phyloP scores from a whole-genome alignment of 805 yeast species.

The Candida hungchunana region DNA sequence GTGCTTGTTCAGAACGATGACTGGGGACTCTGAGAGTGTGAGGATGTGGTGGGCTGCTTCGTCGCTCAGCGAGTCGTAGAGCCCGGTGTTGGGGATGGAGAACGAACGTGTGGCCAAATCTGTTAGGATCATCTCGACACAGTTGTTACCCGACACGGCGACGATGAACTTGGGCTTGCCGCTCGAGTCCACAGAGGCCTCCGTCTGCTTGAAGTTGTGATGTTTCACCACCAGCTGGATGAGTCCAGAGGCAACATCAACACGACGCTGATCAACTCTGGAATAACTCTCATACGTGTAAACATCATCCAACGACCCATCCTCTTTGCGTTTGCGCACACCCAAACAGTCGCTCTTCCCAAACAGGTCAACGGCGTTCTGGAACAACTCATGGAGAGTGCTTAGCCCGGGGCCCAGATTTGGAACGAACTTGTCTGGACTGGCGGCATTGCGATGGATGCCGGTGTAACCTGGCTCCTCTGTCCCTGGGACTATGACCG shows the following conservation, averaged over 20 bases:
- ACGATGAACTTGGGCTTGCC: constrained; percentile 36
- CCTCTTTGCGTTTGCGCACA: constrained; percentile 21
- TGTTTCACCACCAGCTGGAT: constrained; percentile 26
- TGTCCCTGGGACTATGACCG: constrained; percentile 31
- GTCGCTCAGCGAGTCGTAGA: constrained; percentile 43
- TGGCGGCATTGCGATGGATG: constrained; percentile 36
- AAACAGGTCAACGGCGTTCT: constrained; percentile 29
- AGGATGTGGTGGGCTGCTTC: constrained; percentile 50
- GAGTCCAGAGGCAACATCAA: constrained; percentile 44
- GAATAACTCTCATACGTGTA: constrained; percentile 40
- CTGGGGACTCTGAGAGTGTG: constrained; percentile 47
- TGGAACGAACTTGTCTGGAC: constrained; percentile 24
- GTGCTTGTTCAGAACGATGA: constrained; percentile 41
- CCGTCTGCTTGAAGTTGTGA: constrained; percentile 4
- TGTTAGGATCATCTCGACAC: constrained; percentile 53
- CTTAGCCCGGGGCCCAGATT: constrained; percentile 22
- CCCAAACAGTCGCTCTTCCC: constrained; percentile 38
- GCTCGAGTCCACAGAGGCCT: constrained; percentile 1
- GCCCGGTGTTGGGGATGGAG: constrained; percentile 39
- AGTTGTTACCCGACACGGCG: constrained; percentile 44
- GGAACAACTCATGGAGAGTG: constrained; percentile 38
- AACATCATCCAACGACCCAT: constrained; percentile 29
- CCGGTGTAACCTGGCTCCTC: constrained; percentile 40
- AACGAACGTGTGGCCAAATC: constrained; percentile 54
- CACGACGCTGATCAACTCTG: constrained; percentile 33